Evolutionary conservation across 2,329 filamentous ascomycete species (phyloP), one percentile per base, ranked within the genome.

Genomic region (Phialophora verrucosa): DNA sequence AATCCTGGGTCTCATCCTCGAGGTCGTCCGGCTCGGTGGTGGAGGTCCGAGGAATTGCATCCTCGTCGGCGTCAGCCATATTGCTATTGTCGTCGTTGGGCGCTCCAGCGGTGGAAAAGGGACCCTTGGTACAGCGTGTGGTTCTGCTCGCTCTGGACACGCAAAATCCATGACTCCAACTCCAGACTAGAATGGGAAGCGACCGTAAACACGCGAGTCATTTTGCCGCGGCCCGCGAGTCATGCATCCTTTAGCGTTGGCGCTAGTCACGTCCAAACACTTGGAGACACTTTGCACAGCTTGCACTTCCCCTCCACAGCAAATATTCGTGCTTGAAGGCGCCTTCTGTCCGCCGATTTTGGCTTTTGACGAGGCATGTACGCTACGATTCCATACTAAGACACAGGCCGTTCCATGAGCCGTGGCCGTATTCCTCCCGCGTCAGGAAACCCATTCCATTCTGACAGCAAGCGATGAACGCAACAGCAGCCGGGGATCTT

Each of bases 1-100:
- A 97, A 79, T 98, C 94, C 74, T 93, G 92, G 1, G 89, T 87
- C 76, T 93, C 91, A 73, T 97, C 93, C 49, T 90, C 90, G 61
- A 89, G 83, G 68, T 88, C 87, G 56, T 87, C 83, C 64, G 91
- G 88, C n/a, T 75, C 70, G 53, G 44, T 55, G 27, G 74, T 74
- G 56, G 61, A 56, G 32, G 53, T 31, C 4, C 54, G 29, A 10
- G 74, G 74, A 47, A 81, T 75, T 44, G 72, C 75, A 59, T 80
- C 80, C 71, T 82, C 80, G 59, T 82, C 80, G 62, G 75, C 76
- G 71, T 82, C 80, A 2, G 78, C 79, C 80, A 82, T 82, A 23
- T 42, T 31, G 27, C 1, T 32, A 12, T 31, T 5, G 31, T 61
- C 8, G 49, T 27, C 20, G 25, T 51, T 51, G 47, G 14, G 47